Evolutionary conservation across 2,329 filamentous ascomycete species (phyloP).

Genomic region (Diplodia intermedia): DNA sequence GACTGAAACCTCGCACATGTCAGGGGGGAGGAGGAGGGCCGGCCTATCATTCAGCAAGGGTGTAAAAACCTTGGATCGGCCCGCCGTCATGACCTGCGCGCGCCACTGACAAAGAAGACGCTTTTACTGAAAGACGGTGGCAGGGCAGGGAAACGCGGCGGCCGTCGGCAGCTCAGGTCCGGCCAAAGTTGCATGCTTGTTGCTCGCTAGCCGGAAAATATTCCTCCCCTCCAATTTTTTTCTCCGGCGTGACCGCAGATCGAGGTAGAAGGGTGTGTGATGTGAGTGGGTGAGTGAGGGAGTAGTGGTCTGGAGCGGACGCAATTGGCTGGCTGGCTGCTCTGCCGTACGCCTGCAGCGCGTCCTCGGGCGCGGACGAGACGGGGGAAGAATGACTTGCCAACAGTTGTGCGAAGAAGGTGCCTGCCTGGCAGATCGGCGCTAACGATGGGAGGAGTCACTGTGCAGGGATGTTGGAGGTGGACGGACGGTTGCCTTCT

Average conservation of each 20-base stretch:
- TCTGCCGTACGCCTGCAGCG: slow-evolving; percentile 10
- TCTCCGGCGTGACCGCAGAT: neutral
- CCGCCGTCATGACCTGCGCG: too few relatives aligned
- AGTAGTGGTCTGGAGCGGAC: slow-evolving; percentile 10
- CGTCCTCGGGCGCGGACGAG: neutral
- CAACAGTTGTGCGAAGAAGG: neutral
- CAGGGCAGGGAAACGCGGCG: neutral
- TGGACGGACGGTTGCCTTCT: neutral
- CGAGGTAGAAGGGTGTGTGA: neutral
- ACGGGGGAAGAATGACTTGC: neutral
- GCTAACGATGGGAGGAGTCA: neutral
- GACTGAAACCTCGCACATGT: neutral
- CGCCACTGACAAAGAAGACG: neutral
- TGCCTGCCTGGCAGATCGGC: slow-evolving; percentile 1
- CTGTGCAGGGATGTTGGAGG: neutral
- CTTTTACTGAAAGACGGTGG: neutral
- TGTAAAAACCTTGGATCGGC: slow-evolving; percentile 12
- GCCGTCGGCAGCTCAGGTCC: neutral
- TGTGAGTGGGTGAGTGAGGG: neutral
- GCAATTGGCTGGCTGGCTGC: neutral
- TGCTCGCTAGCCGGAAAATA: neutral
- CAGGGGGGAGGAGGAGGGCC: neutral
- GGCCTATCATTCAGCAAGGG: neutral
- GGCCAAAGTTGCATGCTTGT: neutral
- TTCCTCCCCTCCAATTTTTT: neutral